Evolutionary conservation across 495 filamentous ascomycete genomes (phyloP), one percentile per base, ranked within the genome.

Genomic region (Aspergillus cavernicola): DNA sequence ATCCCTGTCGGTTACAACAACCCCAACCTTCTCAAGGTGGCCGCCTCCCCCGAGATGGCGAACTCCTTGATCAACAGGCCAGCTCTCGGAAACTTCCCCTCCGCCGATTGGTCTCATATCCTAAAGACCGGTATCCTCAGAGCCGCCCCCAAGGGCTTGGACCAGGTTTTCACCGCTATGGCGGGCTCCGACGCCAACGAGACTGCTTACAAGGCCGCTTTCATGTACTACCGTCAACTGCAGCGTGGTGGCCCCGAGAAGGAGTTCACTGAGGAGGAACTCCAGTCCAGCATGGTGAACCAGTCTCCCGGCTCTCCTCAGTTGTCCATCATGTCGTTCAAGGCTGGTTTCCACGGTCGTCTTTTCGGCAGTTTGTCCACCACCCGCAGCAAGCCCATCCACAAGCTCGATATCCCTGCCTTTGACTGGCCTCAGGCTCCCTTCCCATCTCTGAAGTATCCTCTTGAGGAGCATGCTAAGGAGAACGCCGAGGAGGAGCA

Each of bases 1-100:
- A 98, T 98, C 66, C 92, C 92, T 24, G 78, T 98, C 51, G 93
- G 93, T 43, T 98, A 98, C 81, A 96, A 90, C 81, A 98, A 98
- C 72, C 88, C 92, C 19, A 69, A 78, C 58, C 80, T 98, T 47
- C 74, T 79, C 53, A 75, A 85, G 64, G 84, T 85, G 24, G 88
- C 89, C 31, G 75, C 74, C 48, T 85, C 84, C 57, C 81, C 83
- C 23, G 85, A 95, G 65, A 96, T 96, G 89, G 77, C 83, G 65
- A 83, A 77, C 50, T 82, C 88, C 35, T 64, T 97, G 58, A 90
- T 97, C 78, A 97, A 98, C 78, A 84, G 93, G 23, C 93, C 93
- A 6, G 93, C 93, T 9, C 79, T 98, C 44, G 93, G 93, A 63
- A 97, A 96, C 80, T 98, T 98, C 76, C 93, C 93, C 12, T 86